Percentiles rank a stretch among this genome's conserved stretches.
Evolutionary conservation across 2,329 filamentous ascomycete genomes (phyloP).

Genomic region (Sarocladium oryzae): DNA sequence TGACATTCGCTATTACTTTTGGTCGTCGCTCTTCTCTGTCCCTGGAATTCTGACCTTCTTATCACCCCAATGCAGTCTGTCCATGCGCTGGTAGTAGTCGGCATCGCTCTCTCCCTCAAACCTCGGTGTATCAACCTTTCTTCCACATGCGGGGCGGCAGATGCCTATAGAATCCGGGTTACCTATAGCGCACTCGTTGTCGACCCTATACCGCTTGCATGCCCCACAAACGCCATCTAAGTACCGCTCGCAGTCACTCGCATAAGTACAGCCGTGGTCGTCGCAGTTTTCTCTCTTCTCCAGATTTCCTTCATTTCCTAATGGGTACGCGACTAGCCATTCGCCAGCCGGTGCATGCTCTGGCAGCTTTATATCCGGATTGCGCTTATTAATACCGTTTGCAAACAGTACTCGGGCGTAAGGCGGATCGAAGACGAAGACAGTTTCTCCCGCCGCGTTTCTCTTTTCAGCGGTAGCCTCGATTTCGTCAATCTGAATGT

Average conservation of each 20-base stretch:
- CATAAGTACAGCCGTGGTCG: neutral
- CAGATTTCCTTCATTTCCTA: neutral
- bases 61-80: neutral
- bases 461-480: neutral
- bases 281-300: neutral
- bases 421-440: neutral
- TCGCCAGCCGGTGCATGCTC: neutral
- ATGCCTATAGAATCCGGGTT: neutral
- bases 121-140: neutral
- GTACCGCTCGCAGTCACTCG: no score
- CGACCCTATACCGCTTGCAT: neutral
- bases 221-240: no score
- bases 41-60: no score
- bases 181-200: neutral
- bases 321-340: neutral
- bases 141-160: neutral
- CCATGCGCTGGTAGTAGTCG: neutral
- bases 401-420: neutral
- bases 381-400: neutral
- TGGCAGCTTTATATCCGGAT: neutral
- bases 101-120: neutral
- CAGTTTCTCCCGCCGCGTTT: neutral
- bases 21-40: no score
- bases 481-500: neutral
- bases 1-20: no score